These are phyloP conservation scores for Nicotiana noctiflora DNA, from an alignment of 257 asterid species.

Conservation along the genomic window DNA sequence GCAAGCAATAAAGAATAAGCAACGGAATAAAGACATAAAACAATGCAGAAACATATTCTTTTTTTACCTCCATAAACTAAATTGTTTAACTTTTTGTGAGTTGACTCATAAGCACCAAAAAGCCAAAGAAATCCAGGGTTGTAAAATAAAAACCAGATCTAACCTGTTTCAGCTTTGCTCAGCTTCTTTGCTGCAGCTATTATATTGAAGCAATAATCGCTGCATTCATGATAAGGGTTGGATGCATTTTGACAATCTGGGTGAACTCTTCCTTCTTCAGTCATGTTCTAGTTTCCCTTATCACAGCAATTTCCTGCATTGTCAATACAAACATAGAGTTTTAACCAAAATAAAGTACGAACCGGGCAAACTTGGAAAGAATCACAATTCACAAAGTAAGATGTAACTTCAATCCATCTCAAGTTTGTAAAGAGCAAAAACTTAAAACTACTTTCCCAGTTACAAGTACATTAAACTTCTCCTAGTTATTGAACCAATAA, in stretches of 20 bases:
- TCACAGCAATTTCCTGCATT: not conserved
- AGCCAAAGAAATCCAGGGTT: not conserved
- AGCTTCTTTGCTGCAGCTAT: constrained; percentile 49
- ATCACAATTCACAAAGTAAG: not conserved
- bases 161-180: constrained; percentile 29
- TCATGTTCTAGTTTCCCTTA: constrained; percentile 20
- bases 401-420: not conserved
- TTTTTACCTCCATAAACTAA: not conserved
- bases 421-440: not conserved
- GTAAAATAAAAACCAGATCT: not conserved
- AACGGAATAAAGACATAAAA: not conserved
- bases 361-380: not conserved
- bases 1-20: not conserved
- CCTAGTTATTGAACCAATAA: not conserved
- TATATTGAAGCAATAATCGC: constrained; percentile 52
- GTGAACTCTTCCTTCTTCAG: constrained; percentile 49
- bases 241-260: constrained; percentile 66
- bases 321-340: not conserved
- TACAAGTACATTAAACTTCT: not conserved
- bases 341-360: not conserved
- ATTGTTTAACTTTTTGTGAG: not conserved
- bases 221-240: constrained; percentile 63
- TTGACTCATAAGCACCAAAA: not conserved
- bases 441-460: not conserved
- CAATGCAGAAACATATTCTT: not conserved